Percentiles rank a stretch among this genome's conserved stretches.
phyloP scores from a whole-genome alignment of 2,329 filamentous ascomycete genomes.

The Xylariales sp. region DNA sequence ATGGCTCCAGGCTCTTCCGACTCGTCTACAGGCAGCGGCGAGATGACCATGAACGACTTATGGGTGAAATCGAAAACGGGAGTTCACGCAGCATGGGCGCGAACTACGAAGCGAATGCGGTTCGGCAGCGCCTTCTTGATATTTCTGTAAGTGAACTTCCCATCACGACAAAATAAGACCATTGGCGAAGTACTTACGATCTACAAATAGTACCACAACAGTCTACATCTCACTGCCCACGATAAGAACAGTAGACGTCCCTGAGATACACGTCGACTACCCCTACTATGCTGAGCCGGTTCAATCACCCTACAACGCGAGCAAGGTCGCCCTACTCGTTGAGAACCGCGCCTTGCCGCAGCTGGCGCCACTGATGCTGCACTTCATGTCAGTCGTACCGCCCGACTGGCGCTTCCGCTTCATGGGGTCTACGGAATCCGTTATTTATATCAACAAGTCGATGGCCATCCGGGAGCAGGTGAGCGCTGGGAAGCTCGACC shows the following conservation, averaged over 20 bases:
- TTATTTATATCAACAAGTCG: conserved; percentile 39
- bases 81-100: conserved; percentile 24
- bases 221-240: conserved; percentile 11
- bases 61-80: conserved; percentile 19
- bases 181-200: not conserved
- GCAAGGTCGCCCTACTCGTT: conserved; percentile 51
- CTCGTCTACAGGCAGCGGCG: conserved; percentile 8
- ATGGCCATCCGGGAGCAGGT: conserved; percentile 41
- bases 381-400: conserved; percentile 52
- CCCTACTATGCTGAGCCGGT: conserved; percentile 24
- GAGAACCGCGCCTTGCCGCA: conserved; percentile 45
- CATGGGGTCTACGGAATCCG: conserved; percentile 45
- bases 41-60: conserved; percentile 16
- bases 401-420: conserved; percentile 54
- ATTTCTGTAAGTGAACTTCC: conserved; percentile 24
- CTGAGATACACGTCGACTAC: conserved; percentile 23
- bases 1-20: too few relatives aligned
- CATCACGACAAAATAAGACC: not conserved
- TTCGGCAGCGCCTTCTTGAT: conserved; percentile 24
- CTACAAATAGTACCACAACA: conserved; percentile 4
- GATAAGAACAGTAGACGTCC: conserved; percentile 10
- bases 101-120: conserved; percentile 30
- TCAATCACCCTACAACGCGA: conserved; percentile 37
- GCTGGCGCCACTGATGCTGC: conserved; percentile 49
- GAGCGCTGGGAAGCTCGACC: conserved; percentile 41